phyloP scores from a whole-genome alignment of 495 filamentous ascomycete genomes.

The Filosporella fistucella region DNA sequence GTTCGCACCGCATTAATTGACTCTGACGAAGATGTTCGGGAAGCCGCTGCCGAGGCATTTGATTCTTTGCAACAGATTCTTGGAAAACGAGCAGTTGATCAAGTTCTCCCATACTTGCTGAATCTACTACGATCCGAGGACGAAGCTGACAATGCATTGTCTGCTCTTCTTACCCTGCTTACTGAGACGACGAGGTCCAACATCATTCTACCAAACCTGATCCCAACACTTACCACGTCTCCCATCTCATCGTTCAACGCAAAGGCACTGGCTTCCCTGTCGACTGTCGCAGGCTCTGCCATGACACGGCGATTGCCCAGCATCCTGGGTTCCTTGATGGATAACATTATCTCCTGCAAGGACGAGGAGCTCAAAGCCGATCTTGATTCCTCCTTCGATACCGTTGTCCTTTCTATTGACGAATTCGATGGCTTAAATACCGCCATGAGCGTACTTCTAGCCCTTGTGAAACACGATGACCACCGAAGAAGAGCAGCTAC shows the following conservation, averaged over 20 bases:
- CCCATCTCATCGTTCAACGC: constrained; percentile 97
- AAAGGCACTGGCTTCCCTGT: constrained; percentile 83
- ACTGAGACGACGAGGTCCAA: constrained; percentile 92
- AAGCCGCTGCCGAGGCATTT: constrained; percentile 95
- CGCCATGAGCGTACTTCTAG: constrained; percentile 86
- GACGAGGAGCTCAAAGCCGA: constrained; percentile 73
- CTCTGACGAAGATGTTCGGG: constrained; percentile 80
- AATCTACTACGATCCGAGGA: constrained; percentile 79
- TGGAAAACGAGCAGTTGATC: constrained; percentile 89
- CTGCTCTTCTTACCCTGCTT: constrained; percentile 85
- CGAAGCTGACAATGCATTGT: constrained; percentile 85
- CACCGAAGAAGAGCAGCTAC: constrained; percentile 74
- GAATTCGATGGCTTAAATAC: constrained; percentile 94
- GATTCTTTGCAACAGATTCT: constrained; percentile 89
- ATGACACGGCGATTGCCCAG: constrained; percentile 85
- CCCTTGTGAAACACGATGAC: constrained; percentile 86
- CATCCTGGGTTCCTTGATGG: constrained; percentile 90
- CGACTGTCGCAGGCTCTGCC: constrained; percentile 80
- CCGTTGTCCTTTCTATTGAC: constrained; percentile 86
- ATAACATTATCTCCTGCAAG: constrained; percentile 74
- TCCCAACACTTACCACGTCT: constrained; percentile 82
- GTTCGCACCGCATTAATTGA: constrained; percentile 92
- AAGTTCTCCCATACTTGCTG: constrained; percentile 89
- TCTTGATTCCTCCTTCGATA: constrained; percentile 75
- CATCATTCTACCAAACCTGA: constrained; percentile 92